A percentile compares a stretch with the other conserved stretches of the same genome.
Evolutionary conservation across 371 early-diverging fungal species (phyloP).

Genomic region (Choanephora cucurbitarum): DNA sequence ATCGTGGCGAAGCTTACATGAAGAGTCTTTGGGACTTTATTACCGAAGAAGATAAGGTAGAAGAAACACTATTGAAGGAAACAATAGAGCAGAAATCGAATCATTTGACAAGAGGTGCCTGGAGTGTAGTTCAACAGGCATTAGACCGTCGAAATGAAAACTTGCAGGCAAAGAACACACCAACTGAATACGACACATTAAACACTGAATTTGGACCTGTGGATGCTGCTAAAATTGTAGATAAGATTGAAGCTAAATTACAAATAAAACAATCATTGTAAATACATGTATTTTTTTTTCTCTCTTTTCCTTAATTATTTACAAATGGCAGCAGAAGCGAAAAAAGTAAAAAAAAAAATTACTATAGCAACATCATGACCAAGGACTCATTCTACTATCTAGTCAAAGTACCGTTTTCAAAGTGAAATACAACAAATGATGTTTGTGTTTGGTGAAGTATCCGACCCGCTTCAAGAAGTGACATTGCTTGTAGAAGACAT

Average conservation of each 20-base stretch:
- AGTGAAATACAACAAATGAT: conserved; percentile 96
- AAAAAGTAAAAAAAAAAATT: conserved; percentile 9
- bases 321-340: conserved; percentile 22
- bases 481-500: conserved; percentile 91
- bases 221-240: conserved; percentile 25
- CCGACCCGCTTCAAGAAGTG: conserved; percentile 87
- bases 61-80: conserved; percentile 11
- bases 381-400: neutral
- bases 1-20: conserved; percentile 65
- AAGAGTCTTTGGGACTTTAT: conserved; percentile 64
- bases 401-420: conserved; percentile 47
- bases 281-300: neutral
- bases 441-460: conserved; percentile 96
- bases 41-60: conserved; percentile 34
- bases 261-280: neutral
- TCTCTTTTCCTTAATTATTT: neutral
- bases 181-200: conserved; percentile 2
- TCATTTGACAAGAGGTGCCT: conserved; percentile 37
- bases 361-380: neutral
- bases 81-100: conserved; percentile 23
- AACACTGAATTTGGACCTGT: conserved; percentile 42
- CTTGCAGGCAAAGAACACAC: neutral
- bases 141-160: conserved; percentile 20
- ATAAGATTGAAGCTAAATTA: conserved; percentile 19
- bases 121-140: conserved; percentile 27